Conservation (phyloP, 441 rosid species). For the Adansonia rubrostipa region DNA sequence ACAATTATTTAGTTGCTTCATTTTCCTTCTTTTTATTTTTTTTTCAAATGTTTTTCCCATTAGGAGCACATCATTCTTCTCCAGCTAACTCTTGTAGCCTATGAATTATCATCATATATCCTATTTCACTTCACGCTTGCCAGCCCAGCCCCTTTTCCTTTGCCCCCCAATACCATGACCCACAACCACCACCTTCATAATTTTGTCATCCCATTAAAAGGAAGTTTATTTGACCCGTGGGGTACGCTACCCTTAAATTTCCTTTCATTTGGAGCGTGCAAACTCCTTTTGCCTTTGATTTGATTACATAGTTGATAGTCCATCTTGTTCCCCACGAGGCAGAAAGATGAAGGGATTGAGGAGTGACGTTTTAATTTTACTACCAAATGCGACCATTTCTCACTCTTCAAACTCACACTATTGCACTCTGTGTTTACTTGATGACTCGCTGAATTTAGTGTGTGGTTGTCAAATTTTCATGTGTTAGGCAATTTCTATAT, state of each 20-base stretch:
- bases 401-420: neutral
- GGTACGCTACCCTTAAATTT: neutral
- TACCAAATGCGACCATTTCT: slow-evolving; percentile 17
- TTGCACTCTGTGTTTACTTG: slow-evolving; percentile 15
- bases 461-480: slow-evolving; percentile 13
- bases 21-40: neutral
- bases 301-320: neutral
- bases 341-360: neutral
- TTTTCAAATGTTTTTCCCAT: neutral
- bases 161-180: neutral
- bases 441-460: neutral
- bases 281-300: neutral
- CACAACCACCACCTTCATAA: slow-evolving; percentile 3
- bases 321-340: neutral
- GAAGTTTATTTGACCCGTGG: neutral
- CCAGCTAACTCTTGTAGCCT: neutral
- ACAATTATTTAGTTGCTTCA: neutral
- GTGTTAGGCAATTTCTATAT: neutral
- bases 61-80: neutral
- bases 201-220: slow-evolving; percentile 1
- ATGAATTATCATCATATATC: neutral
- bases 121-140: slow-evolving; percentile 15
- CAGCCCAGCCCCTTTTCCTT: slow-evolving; percentile 13
- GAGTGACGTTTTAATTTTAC: neutral
- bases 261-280: slow-evolving; percentile 18